Evolutionary conservation across 176 grass and related monocot species (phyloP), one percentile per base, ranked within the genome.

Genomic region (Avena insularis): DNA sequence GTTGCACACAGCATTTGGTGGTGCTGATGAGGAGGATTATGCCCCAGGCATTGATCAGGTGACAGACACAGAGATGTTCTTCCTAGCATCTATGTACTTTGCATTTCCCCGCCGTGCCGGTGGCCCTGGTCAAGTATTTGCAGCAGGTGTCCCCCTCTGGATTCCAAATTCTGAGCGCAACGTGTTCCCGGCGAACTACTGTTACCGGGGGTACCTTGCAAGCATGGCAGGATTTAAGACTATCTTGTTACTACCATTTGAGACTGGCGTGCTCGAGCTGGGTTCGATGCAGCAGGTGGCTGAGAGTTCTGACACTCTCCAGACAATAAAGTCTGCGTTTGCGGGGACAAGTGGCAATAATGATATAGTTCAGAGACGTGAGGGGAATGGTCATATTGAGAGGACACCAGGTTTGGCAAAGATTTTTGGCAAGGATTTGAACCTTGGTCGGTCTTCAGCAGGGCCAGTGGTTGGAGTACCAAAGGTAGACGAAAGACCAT

Each of bases 381-480:
- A 98, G 23, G 85, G 89, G 43, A 91, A 93, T 87, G 91, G 89
- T 53, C 33, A 75, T 14, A 15, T 83, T 80, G 88, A 83, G 77
- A 86, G 88, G 35, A 81, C 89, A 4, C 81, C 89, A 12, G 79
- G 89, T 62, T 79, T 86, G 71, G 82, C 94, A 2, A 99, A 96
- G 83, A 99, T 99, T 69, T 99, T 99, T 36, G 97, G 97, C 60
- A 92, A 96, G 83, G 97, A 99, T 88, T 86, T 99, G 75, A 96
- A 99, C 88, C 88, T 96, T 47, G 94, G 97, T 1, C 83, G 86
- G 36, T 70, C 85, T 45, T 78, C 74, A 66, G 74, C 59, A 15
- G 90, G 59, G 19, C 72, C 85, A 3, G 86, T 62, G 13, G 25
- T 75, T 85, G 77, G 79, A 12, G 27, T 87, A 69, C 75, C 89